These are phyloP conservation scores for Aspergillus clavatus DNA, from an alignment of 2,329 filamentous ascomycete genomes.

Conservation along the genomic window DNA sequence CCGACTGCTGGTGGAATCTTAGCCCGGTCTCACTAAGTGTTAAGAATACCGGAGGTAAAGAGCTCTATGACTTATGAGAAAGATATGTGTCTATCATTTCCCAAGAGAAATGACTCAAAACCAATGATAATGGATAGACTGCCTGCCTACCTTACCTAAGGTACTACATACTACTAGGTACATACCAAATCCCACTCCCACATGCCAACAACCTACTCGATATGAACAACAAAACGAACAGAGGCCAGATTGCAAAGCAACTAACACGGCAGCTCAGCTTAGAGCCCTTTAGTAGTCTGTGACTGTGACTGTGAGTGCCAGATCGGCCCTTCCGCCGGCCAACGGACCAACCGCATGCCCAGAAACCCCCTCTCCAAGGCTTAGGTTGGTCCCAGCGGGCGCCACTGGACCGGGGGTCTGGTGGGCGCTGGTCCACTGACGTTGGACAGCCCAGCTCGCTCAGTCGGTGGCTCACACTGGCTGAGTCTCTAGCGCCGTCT, in stretches of 20 bases:
- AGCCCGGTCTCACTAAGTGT: slow-evolving; percentile 6
- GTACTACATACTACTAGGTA: no score
- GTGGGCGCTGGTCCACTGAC: slow-evolving; percentile 14
- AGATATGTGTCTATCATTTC: no score
- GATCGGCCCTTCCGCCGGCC: slow-evolving; percentile 13
- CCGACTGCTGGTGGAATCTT: slow-evolving; percentile 8
- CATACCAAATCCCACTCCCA: no score
- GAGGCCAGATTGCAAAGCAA: slow-evolving; percentile 10
- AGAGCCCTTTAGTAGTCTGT: slow-evolving; percentile 8
- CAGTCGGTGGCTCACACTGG: slow-evolving; percentile 12
- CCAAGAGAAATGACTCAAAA: not conserved
- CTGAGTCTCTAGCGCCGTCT: no score
- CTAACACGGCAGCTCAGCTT: no score
- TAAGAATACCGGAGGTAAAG: no score
- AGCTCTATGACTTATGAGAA: no score
- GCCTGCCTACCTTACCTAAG: no score
- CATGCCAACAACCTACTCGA: slow-evolving; percentile 1
- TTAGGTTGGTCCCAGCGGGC: slow-evolving; percentile 20
- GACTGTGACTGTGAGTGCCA: slow-evolving; percentile 17
- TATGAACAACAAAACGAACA: not conserved
- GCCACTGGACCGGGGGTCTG: slow-evolving; percentile 15
- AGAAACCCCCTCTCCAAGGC: slow-evolving; percentile 11
- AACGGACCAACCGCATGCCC: slow-evolving; percentile 1
- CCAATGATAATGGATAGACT: no score
- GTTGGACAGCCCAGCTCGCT: slow-evolving; percentile 15